A percentile compares a stretch with the other conserved stretches of the same genome.
phyloP scores from a whole-genome alignment of 129 eudicot genomes.

The Saposhnikovia divaricata region DNA sequence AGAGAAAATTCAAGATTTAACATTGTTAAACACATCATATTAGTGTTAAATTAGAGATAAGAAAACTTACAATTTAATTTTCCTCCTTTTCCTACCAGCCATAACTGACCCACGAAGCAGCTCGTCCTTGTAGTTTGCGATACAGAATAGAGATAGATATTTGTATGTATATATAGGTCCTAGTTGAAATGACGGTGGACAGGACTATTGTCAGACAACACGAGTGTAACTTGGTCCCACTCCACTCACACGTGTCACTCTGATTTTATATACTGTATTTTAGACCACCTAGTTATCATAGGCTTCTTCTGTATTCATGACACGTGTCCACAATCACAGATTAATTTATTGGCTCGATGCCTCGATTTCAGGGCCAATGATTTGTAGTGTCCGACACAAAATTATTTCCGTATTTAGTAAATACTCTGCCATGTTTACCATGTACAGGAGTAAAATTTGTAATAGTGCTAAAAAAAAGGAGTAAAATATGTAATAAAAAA shows the following conservation, averaged over 20 bases:
- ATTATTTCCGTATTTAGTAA: background rate
- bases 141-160: background rate
- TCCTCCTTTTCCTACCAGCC: conserved; percentile 51
- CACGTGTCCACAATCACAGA: background rate
- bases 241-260: background rate
- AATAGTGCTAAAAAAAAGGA: no score
- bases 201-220: conserved; percentile 1
- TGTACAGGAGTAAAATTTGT: no score
- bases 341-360: background rate
- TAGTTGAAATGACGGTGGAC: background rate
- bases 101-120: conserved; percentile 14
- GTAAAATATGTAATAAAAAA: no score
- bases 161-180: background rate
- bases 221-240: background rate
- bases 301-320: background rate
- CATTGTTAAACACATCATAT: background rate
- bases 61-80: conserved; percentile 32
- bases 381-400: background rate
- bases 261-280: background rate
- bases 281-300: background rate
- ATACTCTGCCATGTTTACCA: no score
- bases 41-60: background rate
- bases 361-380: background rate
- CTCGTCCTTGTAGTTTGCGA: background rate
- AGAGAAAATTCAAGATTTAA: background rate